A percentile compares a stretch with the other conserved stretches of the same genome.
Evolutionary conservation across 2,329 filamentous ascomycete species (phyloP).

Genomic region (Cladosporium colombiae): DNA sequence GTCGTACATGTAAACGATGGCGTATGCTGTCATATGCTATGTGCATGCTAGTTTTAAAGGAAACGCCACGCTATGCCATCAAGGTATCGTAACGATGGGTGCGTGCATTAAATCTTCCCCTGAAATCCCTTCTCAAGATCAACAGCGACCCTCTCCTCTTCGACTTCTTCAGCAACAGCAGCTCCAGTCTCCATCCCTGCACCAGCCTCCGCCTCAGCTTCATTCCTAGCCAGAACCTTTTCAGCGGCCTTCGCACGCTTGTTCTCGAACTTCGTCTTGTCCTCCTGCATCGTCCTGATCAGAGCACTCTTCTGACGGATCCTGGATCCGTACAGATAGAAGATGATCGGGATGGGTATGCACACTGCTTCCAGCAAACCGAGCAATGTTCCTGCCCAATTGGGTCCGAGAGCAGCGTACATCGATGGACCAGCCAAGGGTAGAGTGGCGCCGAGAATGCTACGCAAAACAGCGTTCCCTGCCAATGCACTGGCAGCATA

Average conservation of each 20-base stretch:
- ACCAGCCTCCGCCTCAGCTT: conserved; percentile 33
- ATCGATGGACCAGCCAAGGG: conserved; percentile 74
- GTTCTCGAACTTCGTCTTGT: conserved; percentile 49
- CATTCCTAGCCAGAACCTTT: conserved; percentile 29
- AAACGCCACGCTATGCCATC: conserved; percentile 15
- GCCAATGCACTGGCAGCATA: conserved; percentile 80
- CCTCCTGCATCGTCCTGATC: conserved; percentile 52
- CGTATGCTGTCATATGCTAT: not conserved
- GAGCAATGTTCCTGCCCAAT: conserved; percentile 77
- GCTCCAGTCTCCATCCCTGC: conserved; percentile 46
- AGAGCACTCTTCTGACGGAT: conserved; percentile 58
- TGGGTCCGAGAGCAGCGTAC: conserved; percentile 68
- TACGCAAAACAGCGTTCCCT: conserved; percentile 74
- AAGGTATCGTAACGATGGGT: not conserved
- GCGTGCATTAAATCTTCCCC: not conserved
- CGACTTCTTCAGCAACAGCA: conserved; percentile 35
- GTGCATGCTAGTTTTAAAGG: not conserved
- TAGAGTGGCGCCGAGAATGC: conserved; percentile 72
- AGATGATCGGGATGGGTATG: conserved; percentile 78
- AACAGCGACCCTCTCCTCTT: conserved; percentile 27
- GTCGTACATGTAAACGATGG: conserved; percentile 1
- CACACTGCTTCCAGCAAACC: conserved; percentile 71
- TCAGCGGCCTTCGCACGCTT: conserved; percentile 41
- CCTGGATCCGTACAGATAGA: conserved; percentile 61
- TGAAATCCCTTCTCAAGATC: conserved; percentile 27